Conservation (phyloP, 2,329 filamentous ascomycete genomes). For the Corynespora cassiicola region DNA sequence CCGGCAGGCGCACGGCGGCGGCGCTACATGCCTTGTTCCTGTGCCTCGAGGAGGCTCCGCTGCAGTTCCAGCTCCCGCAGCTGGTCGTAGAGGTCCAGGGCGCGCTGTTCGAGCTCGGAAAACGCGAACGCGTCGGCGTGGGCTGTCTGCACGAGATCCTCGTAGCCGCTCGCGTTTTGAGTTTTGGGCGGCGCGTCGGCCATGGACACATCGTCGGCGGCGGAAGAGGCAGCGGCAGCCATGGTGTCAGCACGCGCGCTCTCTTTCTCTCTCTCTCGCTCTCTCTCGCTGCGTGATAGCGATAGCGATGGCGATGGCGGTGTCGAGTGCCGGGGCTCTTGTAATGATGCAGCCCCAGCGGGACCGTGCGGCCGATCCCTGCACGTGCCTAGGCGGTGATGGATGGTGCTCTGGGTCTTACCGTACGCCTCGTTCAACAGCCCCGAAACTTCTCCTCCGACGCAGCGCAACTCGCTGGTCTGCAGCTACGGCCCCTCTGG, state of each 20-base stretch:
- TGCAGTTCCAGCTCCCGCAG: conserved; percentile 76
- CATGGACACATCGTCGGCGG: conserved; percentile 27
- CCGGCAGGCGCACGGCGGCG: too few relatives aligned
- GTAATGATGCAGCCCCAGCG: conserved; percentile 24
- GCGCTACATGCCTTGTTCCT: conserved; percentile 33
- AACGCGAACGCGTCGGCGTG: conserved; percentile 61
- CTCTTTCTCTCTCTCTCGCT: too few relatives aligned
- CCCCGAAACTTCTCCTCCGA: conserved; percentile 17
- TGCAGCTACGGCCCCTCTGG: conserved; percentile 46
- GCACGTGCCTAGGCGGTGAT: conserved; percentile 25
- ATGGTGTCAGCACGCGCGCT: too few relatives aligned
- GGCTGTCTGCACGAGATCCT: conserved; percentile 51
- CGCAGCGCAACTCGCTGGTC: conserved; percentile 24
- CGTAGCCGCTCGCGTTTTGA: conserved; percentile 23
- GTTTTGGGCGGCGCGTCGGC: conserved; percentile 17
- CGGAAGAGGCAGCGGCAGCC: too few relatives aligned
- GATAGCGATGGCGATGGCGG: conserved; percentile 55
- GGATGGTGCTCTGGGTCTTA: conserved; percentile 30
- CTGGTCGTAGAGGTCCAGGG: conserved; percentile 74
- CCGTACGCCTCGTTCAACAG: conserved; percentile 22
- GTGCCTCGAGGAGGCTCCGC: conserved; percentile 67
- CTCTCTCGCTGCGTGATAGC: too few relatives aligned
- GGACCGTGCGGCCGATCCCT: conserved; percentile 38
- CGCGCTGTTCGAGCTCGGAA: conserved; percentile 69
- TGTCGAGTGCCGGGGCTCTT: too few relatives aligned